phyloP scores from a whole-genome alignment of 768 basidiomycete genomes.

The Gymnopilus junonius region DNA sequence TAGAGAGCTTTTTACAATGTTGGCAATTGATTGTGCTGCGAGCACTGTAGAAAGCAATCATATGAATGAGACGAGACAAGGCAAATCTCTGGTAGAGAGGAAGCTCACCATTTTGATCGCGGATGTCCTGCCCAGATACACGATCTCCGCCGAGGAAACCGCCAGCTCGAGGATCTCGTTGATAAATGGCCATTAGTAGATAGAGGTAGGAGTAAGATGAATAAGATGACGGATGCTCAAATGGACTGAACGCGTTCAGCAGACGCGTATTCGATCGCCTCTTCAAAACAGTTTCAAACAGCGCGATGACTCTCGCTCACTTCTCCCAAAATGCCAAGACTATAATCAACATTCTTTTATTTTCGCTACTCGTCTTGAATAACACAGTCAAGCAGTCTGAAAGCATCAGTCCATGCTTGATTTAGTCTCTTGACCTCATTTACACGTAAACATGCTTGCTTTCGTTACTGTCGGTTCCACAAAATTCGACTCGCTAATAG shows the following conservation, averaged over 20 bases:
- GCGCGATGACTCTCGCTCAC: slow-evolving; percentile 9
- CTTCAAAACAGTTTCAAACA: slow-evolving; percentile 28
- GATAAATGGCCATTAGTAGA: slow-evolving; percentile 59
- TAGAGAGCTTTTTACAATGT: slow-evolving; percentile 94
- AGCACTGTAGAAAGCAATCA: slow-evolving; percentile 61
- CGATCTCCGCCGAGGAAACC: slow-evolving; percentile 94
- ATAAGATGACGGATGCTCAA: slow-evolving; percentile 7
- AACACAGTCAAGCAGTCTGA: background rate
- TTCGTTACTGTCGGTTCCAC: slow-evolving; percentile 94
- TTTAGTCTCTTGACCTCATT: background rate
- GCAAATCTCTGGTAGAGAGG: slow-evolving; percentile 4
- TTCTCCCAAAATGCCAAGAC: background rate
- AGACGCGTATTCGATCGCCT: slow-evolving; percentile 28
- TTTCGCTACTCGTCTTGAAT: background rate
- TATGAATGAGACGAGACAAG: slow-evolving; percentile 18
- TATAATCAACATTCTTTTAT: background rate
- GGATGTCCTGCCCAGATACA: slow-evolving; percentile 92
- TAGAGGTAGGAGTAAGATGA: slow-evolving; percentile 10
- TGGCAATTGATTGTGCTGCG: slow-evolving; percentile 95
- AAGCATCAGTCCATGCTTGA: background rate
- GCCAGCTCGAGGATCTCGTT: slow-evolving; percentile 90
- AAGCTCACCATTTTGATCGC: slow-evolving; percentile 92
- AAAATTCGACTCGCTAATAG: slow-evolving; percentile 76
- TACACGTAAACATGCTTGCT: slow-evolving; percentile 41
- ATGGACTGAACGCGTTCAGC: slow-evolving; percentile 21